Evolutionary conservation across 2,329 filamentous ascomycete species (phyloP), one percentile per base, ranked within the genome.

Genomic region (Akanthomyces uredinophilus): DNA sequence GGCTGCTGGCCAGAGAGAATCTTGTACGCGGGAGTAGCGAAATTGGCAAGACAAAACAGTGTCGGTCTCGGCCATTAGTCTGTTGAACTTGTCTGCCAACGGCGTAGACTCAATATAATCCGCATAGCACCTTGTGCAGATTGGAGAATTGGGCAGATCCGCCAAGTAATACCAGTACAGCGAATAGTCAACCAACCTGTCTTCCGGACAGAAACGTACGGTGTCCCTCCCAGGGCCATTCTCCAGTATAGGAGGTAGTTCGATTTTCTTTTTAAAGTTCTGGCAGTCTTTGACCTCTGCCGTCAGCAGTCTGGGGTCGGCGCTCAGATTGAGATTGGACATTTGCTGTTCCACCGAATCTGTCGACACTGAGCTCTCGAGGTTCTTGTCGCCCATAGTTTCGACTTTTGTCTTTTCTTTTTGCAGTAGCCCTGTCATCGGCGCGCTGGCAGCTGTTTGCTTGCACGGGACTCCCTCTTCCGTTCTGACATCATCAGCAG

Each of bases 121-220:
- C 6, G 71, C 69, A 39, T 78, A 74, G 64, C 79, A 81, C 24
- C 71, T 67, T 1, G 76, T 77, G 64, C 78, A 81, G 39, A 79
- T 68, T 3, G 72, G 61, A 27, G 72, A 77, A 1, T 69, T 65
- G 0, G 73, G 70, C 3, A 68, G 39, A 4, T 69, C 67, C 2
- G 64, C 61, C 1, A 71, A 53, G 1, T 65, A 68, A 52, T 75
- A 73, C 71, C 74, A 77, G n/a, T 68, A 68, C 0, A 72, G 65
- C 0, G 66, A 62, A 46, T 75, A 75, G 22, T 66, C 64, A 0
- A 75, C 64, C 0, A 54, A 20, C 16, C 72, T 69, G 1, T 52
- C 22, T 41, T 71, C 68, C 1, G 74, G 70, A 27, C 74, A 76
- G 14, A 66, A 70, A 4, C 66, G 64, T 0, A 73, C 59, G 1